Evolutionary conservation across 441 rosid species (phyloP).

Genomic region (Bruguiera hainesii): DNA sequence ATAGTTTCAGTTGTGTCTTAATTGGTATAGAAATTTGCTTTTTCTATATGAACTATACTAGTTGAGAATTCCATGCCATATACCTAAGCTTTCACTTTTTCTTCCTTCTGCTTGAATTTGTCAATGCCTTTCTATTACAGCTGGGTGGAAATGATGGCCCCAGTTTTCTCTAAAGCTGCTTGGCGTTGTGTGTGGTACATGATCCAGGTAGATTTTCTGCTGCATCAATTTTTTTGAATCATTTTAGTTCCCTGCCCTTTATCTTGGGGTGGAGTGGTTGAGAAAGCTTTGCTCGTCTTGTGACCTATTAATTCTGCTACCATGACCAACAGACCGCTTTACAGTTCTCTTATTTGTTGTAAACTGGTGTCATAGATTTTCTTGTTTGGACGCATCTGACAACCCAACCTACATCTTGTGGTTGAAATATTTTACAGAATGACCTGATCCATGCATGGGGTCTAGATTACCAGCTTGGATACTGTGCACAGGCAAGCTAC

Average conservation of each 20-base stretch:
- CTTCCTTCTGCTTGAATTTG: background rate
- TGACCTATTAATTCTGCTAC: no score
- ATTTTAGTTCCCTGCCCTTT: no score
- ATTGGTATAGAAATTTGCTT: background rate
- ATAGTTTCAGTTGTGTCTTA: background rate
- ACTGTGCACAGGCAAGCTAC: conserved; percentile 58
- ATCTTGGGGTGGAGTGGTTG: no score
- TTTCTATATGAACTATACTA: background rate
- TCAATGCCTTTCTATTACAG: conserved; percentile 25
- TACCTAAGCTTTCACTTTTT: no score
- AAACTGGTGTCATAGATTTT: background rate
- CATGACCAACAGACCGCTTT: no score
- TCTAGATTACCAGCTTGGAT: conserved; percentile 63
- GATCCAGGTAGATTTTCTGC: conserved; percentile 47
- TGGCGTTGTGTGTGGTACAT: conserved; percentile 81
- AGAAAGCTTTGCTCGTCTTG: no score
- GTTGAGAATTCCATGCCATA: no score
- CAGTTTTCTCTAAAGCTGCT: conserved; percentile 65
- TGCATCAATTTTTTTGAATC: no score
- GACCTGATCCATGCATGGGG: conserved; percentile 83
- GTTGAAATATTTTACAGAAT: conserved; percentile 35
- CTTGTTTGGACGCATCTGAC: background rate
- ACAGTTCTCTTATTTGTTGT: background rate
- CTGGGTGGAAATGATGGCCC: conserved; percentile 86
- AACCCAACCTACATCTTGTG: background rate